These are phyloP conservation scores for Neolentinus lepideus DNA, from an alignment of 1,284 basidiomycete species.

Conservation along the genomic window DNA sequence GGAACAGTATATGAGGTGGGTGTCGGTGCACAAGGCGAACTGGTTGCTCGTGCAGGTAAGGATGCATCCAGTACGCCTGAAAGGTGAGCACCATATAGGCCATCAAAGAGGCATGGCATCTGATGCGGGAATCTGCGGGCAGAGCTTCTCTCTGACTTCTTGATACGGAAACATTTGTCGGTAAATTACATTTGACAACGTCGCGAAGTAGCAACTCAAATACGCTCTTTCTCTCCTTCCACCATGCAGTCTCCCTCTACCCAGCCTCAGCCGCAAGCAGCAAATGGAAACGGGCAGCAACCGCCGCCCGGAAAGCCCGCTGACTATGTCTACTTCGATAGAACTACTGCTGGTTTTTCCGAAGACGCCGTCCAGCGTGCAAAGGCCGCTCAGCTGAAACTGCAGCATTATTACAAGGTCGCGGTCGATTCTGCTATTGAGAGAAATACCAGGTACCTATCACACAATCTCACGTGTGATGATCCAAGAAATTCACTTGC, in stretches of 20 bases:
- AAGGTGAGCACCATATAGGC: no score
- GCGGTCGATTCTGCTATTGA: slow-evolving; percentile 85
- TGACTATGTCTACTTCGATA: slow-evolving; percentile 96
- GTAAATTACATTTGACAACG: slow-evolving; percentile 1
- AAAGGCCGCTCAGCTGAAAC: slow-evolving; percentile 93
- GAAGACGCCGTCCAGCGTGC: slow-evolving; percentile 88
- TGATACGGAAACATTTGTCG: not conserved
- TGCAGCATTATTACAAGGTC: slow-evolving; percentile 97
- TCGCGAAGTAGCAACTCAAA: not conserved
- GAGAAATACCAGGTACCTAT: slow-evolving; percentile 50
- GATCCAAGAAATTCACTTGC: not conserved
- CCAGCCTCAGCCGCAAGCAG: slow-evolving; percentile 19
- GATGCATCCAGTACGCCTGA: no score
- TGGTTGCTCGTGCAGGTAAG: no score
- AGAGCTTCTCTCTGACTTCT: not conserved
- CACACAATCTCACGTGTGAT: not conserved
- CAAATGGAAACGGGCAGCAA: slow-evolving; percentile 8
- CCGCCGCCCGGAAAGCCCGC: slow-evolving; percentile 27
- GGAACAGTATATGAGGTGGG: no score
- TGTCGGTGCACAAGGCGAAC: no score
- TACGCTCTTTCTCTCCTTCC: not conserved
- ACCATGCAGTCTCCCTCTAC: slow-evolving; percentile 21
- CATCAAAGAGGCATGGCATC: no score
- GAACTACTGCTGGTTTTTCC: slow-evolving; percentile 78
- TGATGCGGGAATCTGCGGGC: not conserved